Percentiles rank a stretch among this genome's conserved stretches.
phyloP scores from a whole-genome alignment of 1,284 basidiomycete species.

The Chondrostereum purpureum region DNA sequence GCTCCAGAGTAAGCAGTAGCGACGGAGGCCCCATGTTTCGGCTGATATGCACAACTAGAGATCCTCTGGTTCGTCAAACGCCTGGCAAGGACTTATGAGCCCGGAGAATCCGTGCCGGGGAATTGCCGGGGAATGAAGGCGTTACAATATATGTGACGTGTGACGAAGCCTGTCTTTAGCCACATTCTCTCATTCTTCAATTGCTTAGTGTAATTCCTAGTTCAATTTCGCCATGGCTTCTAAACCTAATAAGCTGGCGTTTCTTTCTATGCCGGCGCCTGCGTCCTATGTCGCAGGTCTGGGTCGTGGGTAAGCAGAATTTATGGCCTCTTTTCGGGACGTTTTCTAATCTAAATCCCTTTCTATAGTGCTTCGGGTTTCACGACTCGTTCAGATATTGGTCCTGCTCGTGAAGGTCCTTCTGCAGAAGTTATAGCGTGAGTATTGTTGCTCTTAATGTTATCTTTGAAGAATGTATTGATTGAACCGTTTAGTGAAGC shows the following conservation, averaged over 20 bases:
- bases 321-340: no score
- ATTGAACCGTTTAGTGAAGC: conserved; percentile 53
- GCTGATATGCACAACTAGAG: no score
- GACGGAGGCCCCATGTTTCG: no score
- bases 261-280: conserved; percentile 82
- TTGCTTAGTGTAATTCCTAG: no score
- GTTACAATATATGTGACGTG: no score
- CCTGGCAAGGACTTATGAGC: no score
- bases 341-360: conserved; percentile 9
- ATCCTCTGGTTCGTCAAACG: no score
- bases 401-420: conserved; percentile 92
- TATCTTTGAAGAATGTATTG: conserved; percentile 5
- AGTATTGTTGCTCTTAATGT: conserved; percentile 22
- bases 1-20: neutral
- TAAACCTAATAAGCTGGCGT: conserved; percentile 73
- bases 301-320: conserved; percentile 82
- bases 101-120: no score
- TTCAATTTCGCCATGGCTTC: no score
- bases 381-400: conserved; percentile 98
- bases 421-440: conserved; percentile 84
- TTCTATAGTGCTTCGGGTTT: conserved; percentile 84
- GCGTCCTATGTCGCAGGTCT: conserved; percentile 95
- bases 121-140: no score
- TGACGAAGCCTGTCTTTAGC: no score
- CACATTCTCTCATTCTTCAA: no score